Evolutionary conservation across 352 stramenopile genomes (phyloP).

Genomic region (Phytophthora fragariae): DNA sequence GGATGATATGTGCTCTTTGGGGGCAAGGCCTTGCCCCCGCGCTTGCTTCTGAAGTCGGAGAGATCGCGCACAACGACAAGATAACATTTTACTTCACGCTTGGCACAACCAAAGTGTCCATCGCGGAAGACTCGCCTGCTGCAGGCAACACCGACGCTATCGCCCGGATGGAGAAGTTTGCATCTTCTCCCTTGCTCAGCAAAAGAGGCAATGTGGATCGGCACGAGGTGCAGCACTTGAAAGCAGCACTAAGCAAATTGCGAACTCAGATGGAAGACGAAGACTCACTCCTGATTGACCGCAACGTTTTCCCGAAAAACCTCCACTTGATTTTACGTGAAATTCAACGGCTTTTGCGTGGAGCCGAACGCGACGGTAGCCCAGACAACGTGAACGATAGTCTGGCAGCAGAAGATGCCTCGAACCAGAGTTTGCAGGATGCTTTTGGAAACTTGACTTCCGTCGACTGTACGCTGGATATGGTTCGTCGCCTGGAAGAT

Average conservation of each 20-base stretch:
- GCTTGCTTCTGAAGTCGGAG: constrained; percentile 17
- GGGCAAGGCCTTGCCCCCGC: constrained; percentile 63
- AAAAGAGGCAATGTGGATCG: constrained; percentile 49
- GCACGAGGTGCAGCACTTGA: constrained; percentile 37
- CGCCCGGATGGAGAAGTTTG: constrained; percentile 56
- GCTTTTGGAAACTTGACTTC: constrained; percentile 57
- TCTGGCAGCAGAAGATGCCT: not conserved
- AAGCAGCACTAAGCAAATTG: constrained; percentile 48
- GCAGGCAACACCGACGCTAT: constrained; percentile 32
- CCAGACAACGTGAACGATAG: not conserved
- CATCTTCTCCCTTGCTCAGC: constrained; percentile 58
- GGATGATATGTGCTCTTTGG: constrained; percentile 69
- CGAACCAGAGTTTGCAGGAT: constrained; percentile 33
- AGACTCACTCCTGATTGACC: constrained; percentile 62
- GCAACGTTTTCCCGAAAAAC: constrained; percentile 35
- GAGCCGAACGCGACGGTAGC: not conserved
- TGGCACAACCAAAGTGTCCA: constrained; percentile 54
- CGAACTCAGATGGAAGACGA: constrained; percentile 74
- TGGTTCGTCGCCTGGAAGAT: constrained; percentile 53
- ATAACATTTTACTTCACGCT: constrained; percentile 72
- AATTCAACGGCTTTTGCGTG: constrained; percentile 55
- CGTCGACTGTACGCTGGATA: constrained; percentile 56
- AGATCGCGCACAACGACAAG: constrained; percentile 7
- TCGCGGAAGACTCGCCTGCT: constrained; percentile 23
- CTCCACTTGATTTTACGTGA: constrained; percentile 39